Evolutionary conservation across 2,329 filamentous ascomycete species (phyloP).

Genomic region (Arthroderma uncinatum): DNA sequence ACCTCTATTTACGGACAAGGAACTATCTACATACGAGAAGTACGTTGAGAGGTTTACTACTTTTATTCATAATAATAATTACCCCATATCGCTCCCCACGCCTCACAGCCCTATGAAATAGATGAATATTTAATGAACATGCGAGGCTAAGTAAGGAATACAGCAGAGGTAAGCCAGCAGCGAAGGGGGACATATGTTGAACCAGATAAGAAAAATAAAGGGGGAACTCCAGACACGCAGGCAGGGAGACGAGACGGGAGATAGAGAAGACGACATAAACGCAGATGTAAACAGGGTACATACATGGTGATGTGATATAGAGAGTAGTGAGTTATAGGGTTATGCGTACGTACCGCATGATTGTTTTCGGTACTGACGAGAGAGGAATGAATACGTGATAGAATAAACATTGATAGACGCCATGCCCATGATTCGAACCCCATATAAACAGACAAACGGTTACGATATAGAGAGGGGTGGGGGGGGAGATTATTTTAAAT

Average conservation of each 20-base stretch:
- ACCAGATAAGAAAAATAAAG: background rate
- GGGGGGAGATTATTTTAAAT: constrained; percentile 40
- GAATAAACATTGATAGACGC: no score
- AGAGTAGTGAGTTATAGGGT: background rate
- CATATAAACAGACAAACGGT: no score
- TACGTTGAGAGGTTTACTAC: no score
- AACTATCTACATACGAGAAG: no score
- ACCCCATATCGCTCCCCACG: no score
- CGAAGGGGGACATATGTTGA: background rate
- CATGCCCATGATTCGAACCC: no score
- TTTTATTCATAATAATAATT: no score
- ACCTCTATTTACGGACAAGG: no score
- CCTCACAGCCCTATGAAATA: no score
- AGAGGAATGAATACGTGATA: background rate
- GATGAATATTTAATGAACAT: no score
- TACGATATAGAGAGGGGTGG: background rate
- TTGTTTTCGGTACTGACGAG: background rate
- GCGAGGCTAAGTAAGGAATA: no score
- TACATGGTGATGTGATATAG: background rate
- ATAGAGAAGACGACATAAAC: background rate
- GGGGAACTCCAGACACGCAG: background rate
- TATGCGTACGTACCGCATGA: background rate
- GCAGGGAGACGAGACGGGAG: background rate
- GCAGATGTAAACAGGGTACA: background rate
- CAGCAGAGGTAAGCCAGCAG: no score